Evolutionary conservation across 257 asterid genomes (phyloP).

Genomic region (Solanum peruvianum): DNA sequence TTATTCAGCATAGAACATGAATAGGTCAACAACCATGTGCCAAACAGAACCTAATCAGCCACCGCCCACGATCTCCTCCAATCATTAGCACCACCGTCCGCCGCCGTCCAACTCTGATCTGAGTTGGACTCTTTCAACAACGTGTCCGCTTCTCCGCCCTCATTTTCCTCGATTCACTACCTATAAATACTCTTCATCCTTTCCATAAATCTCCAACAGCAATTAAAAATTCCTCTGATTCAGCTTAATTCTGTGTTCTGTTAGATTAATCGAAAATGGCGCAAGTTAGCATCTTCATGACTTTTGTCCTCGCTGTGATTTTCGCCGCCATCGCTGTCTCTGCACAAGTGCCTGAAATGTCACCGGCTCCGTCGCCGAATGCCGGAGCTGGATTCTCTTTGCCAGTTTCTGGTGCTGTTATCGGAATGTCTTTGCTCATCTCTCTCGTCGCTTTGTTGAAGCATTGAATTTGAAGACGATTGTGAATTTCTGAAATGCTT

Average conservation of each 20-base stretch:
- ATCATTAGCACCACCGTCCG: background rate
- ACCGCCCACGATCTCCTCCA: background rate
- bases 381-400: background rate
- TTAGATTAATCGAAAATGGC: background rate
- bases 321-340: background rate
- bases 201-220: background rate
- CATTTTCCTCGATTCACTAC: background rate
- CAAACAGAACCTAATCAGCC: background rate
- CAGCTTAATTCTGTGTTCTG: background rate
- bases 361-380: background rate
- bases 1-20: background rate
- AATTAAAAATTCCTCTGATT: background rate
- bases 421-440: background rate
- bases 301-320: background rate
- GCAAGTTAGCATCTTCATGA: background rate
- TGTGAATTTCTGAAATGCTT: background rate
- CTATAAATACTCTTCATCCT: background rate
- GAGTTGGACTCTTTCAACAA: background rate
- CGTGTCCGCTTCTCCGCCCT: background rate
- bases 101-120: background rate
- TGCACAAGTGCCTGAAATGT: background rate
- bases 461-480: background rate
- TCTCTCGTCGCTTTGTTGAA: background rate
- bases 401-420: background rate
- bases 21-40: background rate